Conservation (phyloP, 768 basidiomycete species). For the Mycena sanguinolenta region DNA sequence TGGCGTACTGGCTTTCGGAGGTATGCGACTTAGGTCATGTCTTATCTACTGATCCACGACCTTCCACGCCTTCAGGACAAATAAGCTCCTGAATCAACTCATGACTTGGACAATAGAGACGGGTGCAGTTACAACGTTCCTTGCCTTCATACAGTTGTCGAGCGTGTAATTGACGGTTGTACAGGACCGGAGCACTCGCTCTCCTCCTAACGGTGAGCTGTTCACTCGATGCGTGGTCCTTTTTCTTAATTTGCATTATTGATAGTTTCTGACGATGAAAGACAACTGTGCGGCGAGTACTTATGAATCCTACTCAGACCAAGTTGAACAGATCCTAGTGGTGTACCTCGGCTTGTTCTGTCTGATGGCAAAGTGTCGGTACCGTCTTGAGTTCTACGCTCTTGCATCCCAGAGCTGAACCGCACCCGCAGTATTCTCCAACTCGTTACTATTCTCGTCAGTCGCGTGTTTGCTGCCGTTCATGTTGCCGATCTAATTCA, state of each 20-base stretch:
- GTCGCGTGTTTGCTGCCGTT: background rate
- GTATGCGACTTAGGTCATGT: background rate
- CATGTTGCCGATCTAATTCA: background rate
- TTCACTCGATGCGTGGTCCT: no score
- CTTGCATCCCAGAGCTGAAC: background rate
- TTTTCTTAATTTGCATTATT: background rate
- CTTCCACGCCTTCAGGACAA: background rate
- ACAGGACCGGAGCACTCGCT: constrained; percentile 8
- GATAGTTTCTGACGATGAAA: constrained; percentile 22
- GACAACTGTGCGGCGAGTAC: constrained; percentile 9
- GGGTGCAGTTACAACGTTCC: constrained; percentile 22
- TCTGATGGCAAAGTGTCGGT: constrained; percentile 18
- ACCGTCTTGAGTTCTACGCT: background rate
- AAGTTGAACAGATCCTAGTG: background rate
- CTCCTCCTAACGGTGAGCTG: constrained; percentile 7
- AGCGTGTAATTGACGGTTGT: background rate
- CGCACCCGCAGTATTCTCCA: constrained; percentile 14
- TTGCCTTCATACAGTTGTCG: no score
- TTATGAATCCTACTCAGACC: background rate
- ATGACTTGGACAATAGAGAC: constrained; percentile 28
- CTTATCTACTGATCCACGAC: background rate
- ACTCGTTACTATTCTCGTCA: constrained; percentile 22
- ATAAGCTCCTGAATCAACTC: constrained; percentile 16
- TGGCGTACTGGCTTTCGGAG: constrained; percentile 9
- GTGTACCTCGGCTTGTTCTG: constrained; percentile 9